Base-by-base conservation (phyloP, 306 rosid species). In the Rosa persica region DNA sequence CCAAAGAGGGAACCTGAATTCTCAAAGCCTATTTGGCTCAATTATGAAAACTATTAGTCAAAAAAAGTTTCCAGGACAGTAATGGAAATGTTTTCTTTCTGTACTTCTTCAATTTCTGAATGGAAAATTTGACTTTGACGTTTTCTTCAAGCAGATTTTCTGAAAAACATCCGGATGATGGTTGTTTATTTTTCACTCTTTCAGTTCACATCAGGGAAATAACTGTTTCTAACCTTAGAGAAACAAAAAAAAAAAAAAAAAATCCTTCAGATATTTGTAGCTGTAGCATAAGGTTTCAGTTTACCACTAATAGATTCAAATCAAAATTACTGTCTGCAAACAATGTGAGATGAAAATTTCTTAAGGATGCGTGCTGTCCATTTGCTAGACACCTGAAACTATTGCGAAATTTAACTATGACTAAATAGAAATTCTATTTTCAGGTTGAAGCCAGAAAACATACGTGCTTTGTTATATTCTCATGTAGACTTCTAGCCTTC, bases 381-480 rank as follows among this genome's bases (percentile, higher is more conserved):
- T 20, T 39, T 55, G 40, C 39, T 42, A 57, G 38, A 55, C 38
- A 74, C 13, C 51, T 57, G 30, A 36, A 73, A 15, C 39, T 20
- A 39, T 22, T 36, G 49, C n/a, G 13, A 38, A 40, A 73, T 55
- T 19, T 65, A 52, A 66, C 10, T 51, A 39, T 11, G 46, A 64
- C 17, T 39, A 43, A 52, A 80, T n/a, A 55, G n/a, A 38, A 40
- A 55, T 68, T 57, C 12, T 1, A 22, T 68, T 58, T 22, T 44
- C 23, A 47, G 55, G 60, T 52, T 10, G 23, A 76, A 46, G 17
- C 44, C 34, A 36, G 39, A 47, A 44, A 20, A 87, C 91, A 19
- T 84, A 91, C 98, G 76, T 91, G 92, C 81, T 91, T 84, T 40
- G 79, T 88, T 55, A 88, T 88, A 80, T 89, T 93, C 89, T 89